phyloP scores from a whole-genome alignment of 305 asterid species.

The Fraxinus xanthoxyloides region DNA sequence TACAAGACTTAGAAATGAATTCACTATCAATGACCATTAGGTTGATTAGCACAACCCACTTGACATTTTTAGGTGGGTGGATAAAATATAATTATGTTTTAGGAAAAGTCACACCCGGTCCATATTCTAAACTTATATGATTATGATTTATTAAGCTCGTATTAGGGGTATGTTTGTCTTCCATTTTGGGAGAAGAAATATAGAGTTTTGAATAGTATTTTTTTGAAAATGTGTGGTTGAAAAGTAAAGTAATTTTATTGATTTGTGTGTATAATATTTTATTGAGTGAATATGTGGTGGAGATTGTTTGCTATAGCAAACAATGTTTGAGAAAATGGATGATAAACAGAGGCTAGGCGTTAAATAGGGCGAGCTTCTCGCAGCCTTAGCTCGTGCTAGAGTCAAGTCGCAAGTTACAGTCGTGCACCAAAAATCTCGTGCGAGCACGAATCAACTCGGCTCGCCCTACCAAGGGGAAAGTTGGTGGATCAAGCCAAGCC shows the following conservation, averaged over 20 bases:
- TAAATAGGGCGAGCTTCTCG: not conserved
- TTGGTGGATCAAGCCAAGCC: not conserved
- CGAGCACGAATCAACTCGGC: not conserved
- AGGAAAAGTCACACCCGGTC: not conserved
- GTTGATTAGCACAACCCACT: not conserved
- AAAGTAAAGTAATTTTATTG: no score
- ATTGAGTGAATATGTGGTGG: no score
- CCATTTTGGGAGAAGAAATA: no score
- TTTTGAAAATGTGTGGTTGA: no score
- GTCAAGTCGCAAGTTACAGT: not conserved
- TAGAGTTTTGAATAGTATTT: no score
- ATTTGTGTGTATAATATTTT: no score
- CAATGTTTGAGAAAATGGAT: no score
- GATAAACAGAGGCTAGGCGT: not conserved
- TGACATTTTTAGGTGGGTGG: not conserved
- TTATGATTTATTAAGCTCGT: not conserved
- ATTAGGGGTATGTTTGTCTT: no score
- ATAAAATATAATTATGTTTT: not conserved
- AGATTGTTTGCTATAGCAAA: no score
- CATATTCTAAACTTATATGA: not conserved
- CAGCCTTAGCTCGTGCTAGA: not conserved
- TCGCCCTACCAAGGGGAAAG: not conserved
- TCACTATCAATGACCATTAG: not conserved
- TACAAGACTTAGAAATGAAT: not conserved
- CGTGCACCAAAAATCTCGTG: not conserved